Evolutionary conservation across 495 filamentous ascomycete genomes (phyloP).

Genomic region (Penicillium cataractarum): DNA sequence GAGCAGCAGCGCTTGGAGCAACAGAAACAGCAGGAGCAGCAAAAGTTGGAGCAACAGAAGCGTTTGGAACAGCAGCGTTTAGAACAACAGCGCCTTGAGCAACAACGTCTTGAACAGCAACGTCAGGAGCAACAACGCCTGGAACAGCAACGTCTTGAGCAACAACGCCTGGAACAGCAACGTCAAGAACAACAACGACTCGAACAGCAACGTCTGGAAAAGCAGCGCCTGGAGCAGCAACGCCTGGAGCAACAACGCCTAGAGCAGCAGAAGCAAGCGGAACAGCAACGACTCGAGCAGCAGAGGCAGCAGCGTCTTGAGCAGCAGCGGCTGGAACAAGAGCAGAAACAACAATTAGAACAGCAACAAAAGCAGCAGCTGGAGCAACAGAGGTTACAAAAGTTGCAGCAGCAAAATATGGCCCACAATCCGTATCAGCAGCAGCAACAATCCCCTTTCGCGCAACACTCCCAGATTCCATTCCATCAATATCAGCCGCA

Average conservation of each 20-base stretch:
- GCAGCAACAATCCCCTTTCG: conserved; percentile 20
- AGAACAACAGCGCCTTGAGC: conserved; percentile 19
- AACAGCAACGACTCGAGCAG: conserved; percentile 25
- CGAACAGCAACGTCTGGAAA: conserved; percentile 12
- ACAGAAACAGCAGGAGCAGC: conserved; percentile 22
- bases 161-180: conserved; percentile 16
- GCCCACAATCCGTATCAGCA: conserved; percentile 28
- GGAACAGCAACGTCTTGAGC: conserved; percentile 19
- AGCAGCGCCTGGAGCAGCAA: conserved; percentile 21
- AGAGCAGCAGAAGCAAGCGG: conserved; percentile 15
- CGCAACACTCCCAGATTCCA: conserved; percentile 17
- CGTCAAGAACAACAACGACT: conserved; percentile 21
- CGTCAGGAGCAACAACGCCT: conserved; percentile 28
- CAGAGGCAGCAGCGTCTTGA: conserved; percentile 6
- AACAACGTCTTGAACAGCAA: conserved; percentile 7
- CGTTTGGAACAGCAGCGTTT: conserved; percentile 23
- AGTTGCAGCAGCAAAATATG: conserved; percentile 32
- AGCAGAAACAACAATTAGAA: conserved; percentile 21
- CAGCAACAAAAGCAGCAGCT: conserved; percentile 25
- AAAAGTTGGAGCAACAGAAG: conserved; percentile 24
- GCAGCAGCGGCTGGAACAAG: conserved; percentile 11
- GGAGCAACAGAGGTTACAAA: conserved; percentile 23
- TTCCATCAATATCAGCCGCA: conserved; percentile 19
- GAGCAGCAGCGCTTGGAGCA: conserved; percentile 31
- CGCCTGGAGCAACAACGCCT: conserved; percentile 22